Evolutionary conservation across 331 rosid species (phyloP).

Genomic region (Rhamnella rubrinervis): DNA sequence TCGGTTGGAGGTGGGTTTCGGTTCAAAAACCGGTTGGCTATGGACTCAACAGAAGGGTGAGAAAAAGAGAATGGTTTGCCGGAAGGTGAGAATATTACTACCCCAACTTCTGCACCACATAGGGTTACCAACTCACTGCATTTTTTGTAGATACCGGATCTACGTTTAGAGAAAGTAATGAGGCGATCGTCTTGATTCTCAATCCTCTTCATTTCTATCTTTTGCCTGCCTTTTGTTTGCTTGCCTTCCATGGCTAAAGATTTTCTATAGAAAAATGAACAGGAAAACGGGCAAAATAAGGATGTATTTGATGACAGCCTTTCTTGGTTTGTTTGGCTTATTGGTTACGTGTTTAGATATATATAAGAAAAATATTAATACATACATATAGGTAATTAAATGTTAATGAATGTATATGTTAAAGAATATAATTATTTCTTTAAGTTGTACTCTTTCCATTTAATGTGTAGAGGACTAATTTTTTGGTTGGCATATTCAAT

Average conservation of each 20-base stretch:
- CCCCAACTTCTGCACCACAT: constrained; percentile 22
- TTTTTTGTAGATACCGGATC: constrained; percentile 39
- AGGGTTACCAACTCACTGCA: constrained; percentile 37
- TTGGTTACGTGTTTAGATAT: no score
- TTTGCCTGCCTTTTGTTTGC: constrained; percentile 13
- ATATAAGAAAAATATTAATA: no score
- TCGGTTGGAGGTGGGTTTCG: neutral
- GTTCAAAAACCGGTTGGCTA: constrained; percentile 22
- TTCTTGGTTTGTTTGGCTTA: no score
- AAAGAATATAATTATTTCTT: no score
- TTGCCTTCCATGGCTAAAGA: neutral
- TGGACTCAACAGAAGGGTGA: constrained; percentile 23
- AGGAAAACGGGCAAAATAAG: neutral
- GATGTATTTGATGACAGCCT: no score
- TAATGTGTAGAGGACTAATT: no score
- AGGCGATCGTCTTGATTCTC: constrained; percentile 20
- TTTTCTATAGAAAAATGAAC: neutral
- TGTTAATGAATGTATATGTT: no score
- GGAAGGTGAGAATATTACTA: constrained; percentile 30
- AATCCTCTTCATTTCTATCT: constrained; percentile 33
- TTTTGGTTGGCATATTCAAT: no score
- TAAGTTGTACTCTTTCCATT: no score
- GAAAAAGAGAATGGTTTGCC: constrained; percentile 30
- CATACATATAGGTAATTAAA: no score
- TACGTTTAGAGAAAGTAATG: constrained; percentile 42